Evolutionary conservation across 164 flowering plant species (phyloP).

Genomic region (Warburgia ugandensis): DNA sequence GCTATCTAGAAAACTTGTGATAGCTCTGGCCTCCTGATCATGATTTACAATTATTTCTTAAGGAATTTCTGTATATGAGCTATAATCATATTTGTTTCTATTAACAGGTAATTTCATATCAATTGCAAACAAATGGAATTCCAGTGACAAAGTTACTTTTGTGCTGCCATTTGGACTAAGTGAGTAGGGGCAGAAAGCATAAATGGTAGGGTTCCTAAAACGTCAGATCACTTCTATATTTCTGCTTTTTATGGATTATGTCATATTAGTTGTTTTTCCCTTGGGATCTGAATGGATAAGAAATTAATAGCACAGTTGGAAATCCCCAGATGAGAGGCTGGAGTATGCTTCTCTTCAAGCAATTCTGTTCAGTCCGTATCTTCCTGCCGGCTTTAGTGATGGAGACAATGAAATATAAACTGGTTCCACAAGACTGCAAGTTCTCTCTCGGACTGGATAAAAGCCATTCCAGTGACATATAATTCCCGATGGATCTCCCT

Average conservation of each 20-base stretch:
- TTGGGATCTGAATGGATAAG: neutral
- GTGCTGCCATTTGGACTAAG: slow-evolving; percentile 47
- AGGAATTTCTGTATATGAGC: too few species aligned
- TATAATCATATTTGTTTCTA: neutral
- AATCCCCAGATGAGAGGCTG: slow-evolving; percentile 69
- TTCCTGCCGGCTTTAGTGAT: slow-evolving; percentile 57
- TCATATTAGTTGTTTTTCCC: too few species aligned
- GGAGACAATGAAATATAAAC: slow-evolving; percentile 45
- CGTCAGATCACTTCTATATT: too few species aligned
- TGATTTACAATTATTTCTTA: too few species aligned
- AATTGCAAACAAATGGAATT: slow-evolving; percentile 45
- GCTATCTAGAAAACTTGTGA: too few species aligned
- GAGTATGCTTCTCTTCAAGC: slow-evolving; percentile 61
- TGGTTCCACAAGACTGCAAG: slow-evolving; percentile 8
- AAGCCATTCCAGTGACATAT: slow-evolving; percentile 49
- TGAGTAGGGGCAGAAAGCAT: slow-evolving; percentile 76
- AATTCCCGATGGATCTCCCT: slow-evolving; percentile 52
- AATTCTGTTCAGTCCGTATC: slow-evolving; percentile 78
- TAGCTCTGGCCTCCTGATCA: neutral
- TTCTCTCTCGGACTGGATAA: slow-evolving; percentile 55
- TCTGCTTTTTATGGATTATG: too few species aligned
- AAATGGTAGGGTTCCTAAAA: slow-evolving; percentile 38
- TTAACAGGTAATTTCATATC: slow-evolving; percentile 44
- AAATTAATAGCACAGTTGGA: neutral
- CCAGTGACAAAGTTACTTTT: slow-evolving; percentile 45